Base-by-base conservation (phyloP, 371 early-diverging fungal genomes). In the Neoconidiobolus thromboides region DNA sequence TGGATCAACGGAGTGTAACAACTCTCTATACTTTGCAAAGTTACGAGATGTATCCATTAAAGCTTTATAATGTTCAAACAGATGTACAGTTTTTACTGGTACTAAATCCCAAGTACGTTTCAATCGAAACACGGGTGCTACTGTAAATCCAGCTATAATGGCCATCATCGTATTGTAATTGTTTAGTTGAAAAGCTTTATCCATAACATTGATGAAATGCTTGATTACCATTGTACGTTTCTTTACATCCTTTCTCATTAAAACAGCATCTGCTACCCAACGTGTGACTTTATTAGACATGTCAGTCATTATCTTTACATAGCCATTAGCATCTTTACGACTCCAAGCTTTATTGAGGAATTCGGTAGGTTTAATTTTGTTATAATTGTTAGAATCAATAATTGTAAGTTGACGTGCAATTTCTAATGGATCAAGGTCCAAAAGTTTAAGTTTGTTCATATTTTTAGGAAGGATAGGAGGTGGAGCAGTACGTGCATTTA, bases 161-260 rank as follows among this genome's bases (percentile, higher is more conserved):
- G 91, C 80, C 79, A 87, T 89, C 48, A 94, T 79, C 1, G 90
- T 85, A 69, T 91, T 91, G 62, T 86, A 96, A 75, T 95, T 96
- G 71, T 94, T 87, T 6, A 93, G 70, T 36, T 65, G 60, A 55
- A 77, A 75, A 67, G 86, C 83, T 70, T 75, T 70, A 66, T 93
- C 89, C 12, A 88, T 93, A 49, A 93, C 76, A 37, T 73, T 63
- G 43, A 96, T 85, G 71, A 90, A 85, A 67, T 87, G 83, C 67
- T 86, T 87, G 56, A 93, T 68, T 2, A 87, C 69, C 0, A 63
- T 55, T 0, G 79, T 82, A 46, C 97, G 73, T 63, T 81, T 84
- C 70, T 85, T 86, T 56, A 82, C 62, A 54, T 93, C 92, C 43
- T 73, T 71, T 67, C 90, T 86, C 43, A 76, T 76, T 41, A 93